Percentiles rank a stretch among this genome's conserved stretches.
These are phyloP conservation scores for Dissophora ornata DNA, from an alignment of 192 early-diverging fungal genomes.

Conservation along the genomic window DNA sequence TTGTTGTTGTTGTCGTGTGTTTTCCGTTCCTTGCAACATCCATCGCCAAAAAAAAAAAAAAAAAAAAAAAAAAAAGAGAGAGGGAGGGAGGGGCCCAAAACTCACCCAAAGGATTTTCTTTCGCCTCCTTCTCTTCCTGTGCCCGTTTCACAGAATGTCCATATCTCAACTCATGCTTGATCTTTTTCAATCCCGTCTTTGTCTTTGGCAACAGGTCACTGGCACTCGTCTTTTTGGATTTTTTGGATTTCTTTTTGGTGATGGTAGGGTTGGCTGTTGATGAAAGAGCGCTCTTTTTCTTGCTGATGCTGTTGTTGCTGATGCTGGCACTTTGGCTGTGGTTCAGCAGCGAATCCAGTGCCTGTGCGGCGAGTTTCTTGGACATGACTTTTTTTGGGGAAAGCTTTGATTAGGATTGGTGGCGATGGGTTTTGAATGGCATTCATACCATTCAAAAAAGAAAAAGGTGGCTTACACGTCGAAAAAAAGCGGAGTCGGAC, in stretches of 20 bases:
- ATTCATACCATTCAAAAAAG: no score
- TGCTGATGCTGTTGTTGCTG: no score
- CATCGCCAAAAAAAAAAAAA: conserved; percentile 8
- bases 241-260: conserved; percentile 13
- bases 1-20: no score
- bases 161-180: conserved; percentile 59
- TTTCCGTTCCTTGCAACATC: no score
- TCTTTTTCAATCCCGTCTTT: conserved; percentile 58
- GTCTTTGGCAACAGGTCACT: conserved; percentile 50
- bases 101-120: conserved; percentile 60
- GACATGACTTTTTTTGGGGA: no score
- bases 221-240: conserved; percentile 9
- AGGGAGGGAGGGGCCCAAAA: no score
- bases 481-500: no score
- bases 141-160: conserved; percentile 50
- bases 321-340: conserved; percentile 1
- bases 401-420: no score
- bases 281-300: no score
- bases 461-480: no score
- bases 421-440: no score
- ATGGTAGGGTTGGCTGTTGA: neutral
- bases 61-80: neutral
- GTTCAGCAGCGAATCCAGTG: conserved; percentile 32
- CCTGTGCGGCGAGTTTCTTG: conserved; percentile 52
- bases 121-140: conserved; percentile 48